Conservation (phyloP, 2,329 filamentous ascomycete genomes). For the Didymosphaeria variabile region DNA sequence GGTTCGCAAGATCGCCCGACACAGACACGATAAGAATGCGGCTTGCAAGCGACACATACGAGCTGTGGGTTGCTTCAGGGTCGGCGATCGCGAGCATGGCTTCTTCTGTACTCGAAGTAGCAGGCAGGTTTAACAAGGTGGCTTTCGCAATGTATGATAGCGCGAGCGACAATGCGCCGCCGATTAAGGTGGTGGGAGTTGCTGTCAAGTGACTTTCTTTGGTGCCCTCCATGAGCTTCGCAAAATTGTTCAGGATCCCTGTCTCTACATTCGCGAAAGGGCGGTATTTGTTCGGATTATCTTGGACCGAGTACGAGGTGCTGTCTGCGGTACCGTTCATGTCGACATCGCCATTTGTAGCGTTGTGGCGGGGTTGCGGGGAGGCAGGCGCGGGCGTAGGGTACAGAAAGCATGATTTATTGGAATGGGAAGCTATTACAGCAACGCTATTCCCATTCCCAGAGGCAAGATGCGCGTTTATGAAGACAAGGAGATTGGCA, state of each 20-base stretch:
- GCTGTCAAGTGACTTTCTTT: slow-evolving; percentile 67
- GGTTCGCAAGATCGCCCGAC: slow-evolving; percentile 82
- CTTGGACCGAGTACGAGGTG: slow-evolving; percentile 37
- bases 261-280: slow-evolving; percentile 89
- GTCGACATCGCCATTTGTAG: slow-evolving; percentile 36
- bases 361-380: slow-evolving; percentile 25
- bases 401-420: slow-evolving; percentile 89
- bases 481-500: slow-evolving; percentile 90
- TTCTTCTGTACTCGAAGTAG: slow-evolving; percentile 58
- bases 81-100: slow-evolving; percentile 56
- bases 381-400: slow-evolving; percentile 61
- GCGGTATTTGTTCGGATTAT: slow-evolving; percentile 86
- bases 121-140: slow-evolving; percentile 60
- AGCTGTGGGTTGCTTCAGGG: slow-evolving; percentile 45
- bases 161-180: slow-evolving; percentile 88
- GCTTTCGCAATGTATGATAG: slow-evolving; percentile 91
- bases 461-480: slow-evolving; percentile 94
- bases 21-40: slow-evolving; percentile 92
- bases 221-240: slow-evolving; percentile 75
- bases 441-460: slow-evolving; percentile 94
- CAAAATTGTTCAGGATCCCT: slow-evolving; percentile 77
- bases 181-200: slow-evolving; percentile 83
- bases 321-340: slow-evolving; percentile 36
- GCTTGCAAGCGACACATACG: slow-evolving; percentile 68
- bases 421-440: slow-evolving; percentile 86